These are phyloP conservation scores for Chamaecyparis obtusa DNA, from an alignment of 75 land plant species.

Conservation along the genomic window DNA sequence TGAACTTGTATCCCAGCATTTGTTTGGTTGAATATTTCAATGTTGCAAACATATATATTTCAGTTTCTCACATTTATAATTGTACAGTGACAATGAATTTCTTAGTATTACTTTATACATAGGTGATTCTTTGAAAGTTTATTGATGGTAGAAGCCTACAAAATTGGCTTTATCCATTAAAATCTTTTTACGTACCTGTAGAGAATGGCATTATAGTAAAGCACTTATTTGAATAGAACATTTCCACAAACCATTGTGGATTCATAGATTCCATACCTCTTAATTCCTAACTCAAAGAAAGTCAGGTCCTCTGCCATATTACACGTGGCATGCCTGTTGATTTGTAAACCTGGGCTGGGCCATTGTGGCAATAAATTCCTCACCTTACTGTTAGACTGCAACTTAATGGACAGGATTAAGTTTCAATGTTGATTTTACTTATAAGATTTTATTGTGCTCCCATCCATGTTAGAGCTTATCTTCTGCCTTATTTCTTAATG, in stretches of 20 bases:
- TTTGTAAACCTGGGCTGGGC: neutral
- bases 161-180: neutral
- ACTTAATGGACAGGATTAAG: neutral
- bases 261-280: neutral
- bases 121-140: neutral
- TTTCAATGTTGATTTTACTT: neutral
- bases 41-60: too few species aligned
- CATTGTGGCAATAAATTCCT: neutral
- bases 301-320: neutral
- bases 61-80: too few species aligned
- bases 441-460: neutral
- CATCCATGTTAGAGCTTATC: neutral
- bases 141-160: neutral
- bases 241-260: neutral
- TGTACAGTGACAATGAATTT: too few species aligned
- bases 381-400: neutral
- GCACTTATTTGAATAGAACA: neutral
- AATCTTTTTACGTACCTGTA: neutral
- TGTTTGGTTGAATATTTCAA: too few species aligned
- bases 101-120: neutral
- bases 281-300: neutral
- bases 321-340: neutral
- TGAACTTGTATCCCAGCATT: too few species aligned
- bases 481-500: neutral
- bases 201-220: neutral